Percentiles rank a stretch among this genome's conserved stretches.
Conservation (phyloP, 345 rosid genomes). For the Diplotaxis tenuifolia region DNA sequence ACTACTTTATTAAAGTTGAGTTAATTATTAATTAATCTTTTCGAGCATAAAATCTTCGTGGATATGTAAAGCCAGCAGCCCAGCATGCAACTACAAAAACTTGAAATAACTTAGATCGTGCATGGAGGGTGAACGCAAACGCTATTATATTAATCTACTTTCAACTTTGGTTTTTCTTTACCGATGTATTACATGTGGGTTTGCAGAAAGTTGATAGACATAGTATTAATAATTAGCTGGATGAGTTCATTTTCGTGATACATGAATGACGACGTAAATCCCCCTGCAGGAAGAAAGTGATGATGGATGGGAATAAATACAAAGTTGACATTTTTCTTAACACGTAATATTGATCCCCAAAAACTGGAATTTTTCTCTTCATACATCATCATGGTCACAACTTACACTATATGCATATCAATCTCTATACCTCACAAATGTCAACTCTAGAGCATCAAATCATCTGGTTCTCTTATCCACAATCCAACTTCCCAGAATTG, state of each 20-base stretch:
- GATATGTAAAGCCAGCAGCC: background rate
- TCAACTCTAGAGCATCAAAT: slow-evolving; percentile 37
- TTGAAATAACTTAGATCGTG: background rate
- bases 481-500: slow-evolving; percentile 5
- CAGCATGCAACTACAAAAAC: background rate
- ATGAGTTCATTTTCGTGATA: background rate
- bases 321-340: slow-evolving; percentile 39
- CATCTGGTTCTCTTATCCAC: slow-evolving; percentile 33
- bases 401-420: slow-evolving; percentile 24
- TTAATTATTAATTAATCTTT: background rate
- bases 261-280: slow-evolving; percentile 4
- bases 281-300: slow-evolving; percentile 20
- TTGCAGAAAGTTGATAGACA: background rate
- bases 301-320: slow-evolving; percentile 32
- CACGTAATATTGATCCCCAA: slow-evolving; percentile 37
- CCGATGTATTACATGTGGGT: background rate
- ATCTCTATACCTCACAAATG: slow-evolving; percentile 21
- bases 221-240: slow-evolving; percentile 1
- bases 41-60: background rate
- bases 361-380: slow-evolving; percentile 24
- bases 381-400: slow-evolving; percentile 37
- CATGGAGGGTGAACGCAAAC: slow-evolving; percentile 1
- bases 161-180: background rate
- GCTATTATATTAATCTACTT: background rate
- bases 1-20: background rate